Evolutionary conservation across 2,329 filamentous ascomycete genomes (phyloP), one percentile per base, ranked within the genome.

Genomic region (Fusarium sp.): DNA sequence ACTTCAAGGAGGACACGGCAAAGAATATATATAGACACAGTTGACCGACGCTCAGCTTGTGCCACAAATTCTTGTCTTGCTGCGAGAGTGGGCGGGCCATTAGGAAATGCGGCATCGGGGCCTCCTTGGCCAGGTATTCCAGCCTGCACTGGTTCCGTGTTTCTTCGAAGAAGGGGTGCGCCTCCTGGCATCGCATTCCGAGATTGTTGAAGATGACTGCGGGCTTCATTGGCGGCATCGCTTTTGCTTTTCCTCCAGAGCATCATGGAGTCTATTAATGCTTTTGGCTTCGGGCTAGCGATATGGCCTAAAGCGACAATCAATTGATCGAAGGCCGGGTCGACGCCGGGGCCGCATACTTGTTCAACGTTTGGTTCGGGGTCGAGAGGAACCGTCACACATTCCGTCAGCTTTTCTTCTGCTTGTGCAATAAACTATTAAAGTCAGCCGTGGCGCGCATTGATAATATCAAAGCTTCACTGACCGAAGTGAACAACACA

Each of bases 161-260:
- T 94, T 62, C 92, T 87, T 70, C 91, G 88, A 61, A 89, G 81
- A 23, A 93, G 80, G 9, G 84, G 84, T 41, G 79, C 85, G 41
- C 79, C 85, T 44, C 80, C 85, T 10, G 79, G 81, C 7, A 77
- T 73, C 43, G 77, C 79, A 34, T 78, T 78, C 18, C 82, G 83
- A 21, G 83, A 78, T 57, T 89, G 86, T 70, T 89, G 87, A 23
- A 89, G 80, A 74, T 89, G 84, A 45, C 71, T 80, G 23, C 89
- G 85, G 28, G 91, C 90, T 68, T 91, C 88, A 72, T 89, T 91
- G 28, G 94, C 94, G 23, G 91, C 90, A 79, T 98, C 95, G 70
- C 94, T 97, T 82, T 98, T 98, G 70, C 89, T 93, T 80, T 98
- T 98, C 58, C 96, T 90, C 96, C 96, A 99, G 31, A 97, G 87